These are phyloP conservation scores for Aspergillus sp. DNA, from an alignment of 2,329 filamentous ascomycete species.

Conservation along the genomic window DNA sequence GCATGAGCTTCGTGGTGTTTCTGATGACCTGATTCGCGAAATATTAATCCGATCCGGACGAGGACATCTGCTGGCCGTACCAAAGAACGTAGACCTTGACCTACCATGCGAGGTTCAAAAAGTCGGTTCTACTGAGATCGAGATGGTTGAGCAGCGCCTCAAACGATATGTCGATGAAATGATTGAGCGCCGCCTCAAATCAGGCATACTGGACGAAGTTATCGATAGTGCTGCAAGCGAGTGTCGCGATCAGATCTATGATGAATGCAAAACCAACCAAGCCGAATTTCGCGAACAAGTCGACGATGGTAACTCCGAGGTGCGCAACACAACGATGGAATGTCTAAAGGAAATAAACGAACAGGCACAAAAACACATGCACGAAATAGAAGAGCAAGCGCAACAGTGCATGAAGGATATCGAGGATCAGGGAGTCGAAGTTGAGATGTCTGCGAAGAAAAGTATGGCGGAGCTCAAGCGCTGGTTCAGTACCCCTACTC, in stretches of 20 bases:
- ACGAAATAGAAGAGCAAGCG: slow-evolving; percentile 17
- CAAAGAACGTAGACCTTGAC: slow-evolving; percentile 13
- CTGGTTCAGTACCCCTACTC: slow-evolving; percentile 16
- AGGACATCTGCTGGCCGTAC: slow-evolving; percentile 20
- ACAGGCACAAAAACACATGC: slow-evolving; percentile 15
- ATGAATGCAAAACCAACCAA: slow-evolving; percentile 19
- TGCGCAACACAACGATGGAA: slow-evolving; percentile 18
- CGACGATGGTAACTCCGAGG: slow-evolving; percentile 19
- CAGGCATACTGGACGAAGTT: slow-evolving; percentile 18
- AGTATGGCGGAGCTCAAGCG: slow-evolving; percentile 12
- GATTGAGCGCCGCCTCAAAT: slow-evolving; percentile 14
- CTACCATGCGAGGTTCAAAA: slow-evolving; percentile 13
- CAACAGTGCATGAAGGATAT: slow-evolving; percentile 18
- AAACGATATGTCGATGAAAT: slow-evolving; percentile 16
- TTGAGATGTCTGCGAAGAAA: slow-evolving; percentile 14
- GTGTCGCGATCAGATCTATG: slow-evolving; percentile 21
- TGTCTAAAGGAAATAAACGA: slow-evolving; percentile 18
- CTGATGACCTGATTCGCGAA: slow-evolving; percentile 19
- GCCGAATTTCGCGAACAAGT: slow-evolving; percentile 20
- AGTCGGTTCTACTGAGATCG: slow-evolving; percentile 7
- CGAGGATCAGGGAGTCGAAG: slow-evolving; percentile 14
- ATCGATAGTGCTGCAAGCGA: slow-evolving; percentile 16
- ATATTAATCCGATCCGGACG: slow-evolving; percentile 19
- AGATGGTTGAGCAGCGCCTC: slow-evolving; percentile 17
- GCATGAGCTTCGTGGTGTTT: slow-evolving; percentile 18